A percentile compares a stretch with the other conserved stretches of the same genome.
These are phyloP conservation scores for Claviceps cyperi DNA, from an alignment of 2,329 filamentous ascomycete species.

Conservation along the genomic window DNA sequence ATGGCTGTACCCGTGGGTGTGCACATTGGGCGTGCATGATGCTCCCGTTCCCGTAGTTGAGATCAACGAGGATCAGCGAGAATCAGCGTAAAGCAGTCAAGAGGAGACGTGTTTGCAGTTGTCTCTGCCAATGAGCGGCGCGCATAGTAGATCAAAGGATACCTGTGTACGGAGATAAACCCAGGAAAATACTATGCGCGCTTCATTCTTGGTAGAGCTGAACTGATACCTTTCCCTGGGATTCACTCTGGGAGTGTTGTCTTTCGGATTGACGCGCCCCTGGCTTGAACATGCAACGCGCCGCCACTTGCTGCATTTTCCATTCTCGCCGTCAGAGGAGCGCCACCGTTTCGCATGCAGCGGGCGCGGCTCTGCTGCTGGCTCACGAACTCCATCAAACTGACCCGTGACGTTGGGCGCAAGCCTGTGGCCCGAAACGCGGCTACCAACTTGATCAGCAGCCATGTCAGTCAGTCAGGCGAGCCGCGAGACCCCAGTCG, in stretches of 20 bases:
- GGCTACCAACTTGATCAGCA: too few species aligned
- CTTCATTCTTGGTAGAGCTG: neutral
- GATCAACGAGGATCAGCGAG: neutral
- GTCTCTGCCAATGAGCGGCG: neutral
- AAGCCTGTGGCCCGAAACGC: neutral
- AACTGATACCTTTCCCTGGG: neutral
- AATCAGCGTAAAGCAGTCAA: too few species aligned
- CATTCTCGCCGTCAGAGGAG: neutral
- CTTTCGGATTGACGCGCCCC: neutral
- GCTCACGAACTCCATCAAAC: neutral
- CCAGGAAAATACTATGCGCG: neutral
- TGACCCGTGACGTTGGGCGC: neutral
- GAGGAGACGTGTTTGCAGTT: neutral
- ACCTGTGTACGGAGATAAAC: too few species aligned
- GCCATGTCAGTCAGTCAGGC: too few species aligned
- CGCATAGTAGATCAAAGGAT: neutral
- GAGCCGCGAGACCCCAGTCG: too few species aligned
- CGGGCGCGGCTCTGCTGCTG: neutral
- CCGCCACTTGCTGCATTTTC: neutral
- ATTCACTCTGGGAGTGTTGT: neutral
- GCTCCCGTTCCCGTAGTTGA: neutral
- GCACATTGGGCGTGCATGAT: too few species aligned
- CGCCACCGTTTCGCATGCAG: slow-evolving; percentile 3
- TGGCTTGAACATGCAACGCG: neutral
- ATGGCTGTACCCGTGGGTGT: neutral